These are phyloP conservation scores for Helotiales sp. DNA, from an alignment of 2,329 filamentous ascomycete species.

Conservation along the genomic window DNA sequence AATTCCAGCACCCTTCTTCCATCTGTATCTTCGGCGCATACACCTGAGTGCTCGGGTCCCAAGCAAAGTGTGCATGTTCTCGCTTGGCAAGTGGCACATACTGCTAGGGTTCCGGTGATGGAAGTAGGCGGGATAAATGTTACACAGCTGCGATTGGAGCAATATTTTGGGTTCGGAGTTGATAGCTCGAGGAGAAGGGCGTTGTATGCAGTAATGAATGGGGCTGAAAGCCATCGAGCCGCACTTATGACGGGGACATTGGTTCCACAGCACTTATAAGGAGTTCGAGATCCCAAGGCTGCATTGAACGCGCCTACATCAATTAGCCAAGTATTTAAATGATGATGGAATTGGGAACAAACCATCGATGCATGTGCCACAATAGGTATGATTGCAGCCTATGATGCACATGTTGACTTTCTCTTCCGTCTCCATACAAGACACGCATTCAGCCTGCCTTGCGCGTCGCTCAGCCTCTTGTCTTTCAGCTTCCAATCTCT, in stretches of 20 bases:
- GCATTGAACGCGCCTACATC: constrained; percentile 14
- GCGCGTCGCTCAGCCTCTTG: not conserved
- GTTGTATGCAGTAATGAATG: constrained; percentile 10
- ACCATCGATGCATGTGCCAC: constrained; percentile 15
- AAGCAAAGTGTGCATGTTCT: constrained; percentile 21
- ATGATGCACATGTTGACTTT: constrained; percentile 9
- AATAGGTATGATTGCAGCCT: constrained; percentile 18
- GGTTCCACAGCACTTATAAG: constrained; percentile 22
- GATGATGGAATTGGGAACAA: not conserved
- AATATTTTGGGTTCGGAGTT: constrained; percentile 26
- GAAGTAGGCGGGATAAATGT: constrained; percentile 18
- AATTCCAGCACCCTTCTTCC: constrained; percentile 12
- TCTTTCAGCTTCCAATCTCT: not conserved
- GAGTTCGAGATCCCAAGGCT: constrained; percentile 13
- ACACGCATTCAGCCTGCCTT: constrained; percentile 11
- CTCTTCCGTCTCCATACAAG: constrained; percentile 15
- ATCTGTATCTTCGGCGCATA: constrained; percentile 20
- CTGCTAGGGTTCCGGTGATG: constrained; percentile 17
- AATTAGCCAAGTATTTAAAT: not conserved
- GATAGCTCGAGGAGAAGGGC: constrained; percentile 18
- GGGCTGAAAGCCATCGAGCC: not conserved
- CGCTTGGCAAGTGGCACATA: constrained; percentile 13
- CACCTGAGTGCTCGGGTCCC: constrained; percentile 12
- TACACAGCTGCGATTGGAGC: constrained; percentile 12
- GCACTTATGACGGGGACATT: not conserved